phyloP scores from a whole-genome alignment of 495 filamentous ascomycete species.

The Neurospora sublineolata region DNA sequence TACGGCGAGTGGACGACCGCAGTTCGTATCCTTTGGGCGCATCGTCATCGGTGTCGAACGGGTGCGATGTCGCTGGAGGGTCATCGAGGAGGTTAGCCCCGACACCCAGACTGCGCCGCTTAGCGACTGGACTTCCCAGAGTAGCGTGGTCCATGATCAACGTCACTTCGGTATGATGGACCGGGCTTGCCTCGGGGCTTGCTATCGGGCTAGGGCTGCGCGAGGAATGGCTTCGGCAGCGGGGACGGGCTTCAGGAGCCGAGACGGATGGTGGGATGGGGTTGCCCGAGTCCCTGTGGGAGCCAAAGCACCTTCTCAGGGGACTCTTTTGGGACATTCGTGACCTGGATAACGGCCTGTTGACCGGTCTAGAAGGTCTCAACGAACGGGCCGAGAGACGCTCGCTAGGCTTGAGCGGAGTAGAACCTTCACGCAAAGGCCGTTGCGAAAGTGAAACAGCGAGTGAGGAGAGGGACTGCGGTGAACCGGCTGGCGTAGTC shows the following conservation, averaged over 20 bases:
- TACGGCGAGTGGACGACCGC: constrained; percentile 16
- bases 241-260: constrained; percentile 19
- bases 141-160: constrained; percentile 73
- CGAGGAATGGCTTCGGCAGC: neutral
- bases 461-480: constrained; percentile 11
- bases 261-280: constrained; percentile 35
- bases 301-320: constrained; percentile 58
- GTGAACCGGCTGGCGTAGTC: neutral
- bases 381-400: constrained; percentile 44
- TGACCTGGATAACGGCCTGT: constrained; percentile 34
- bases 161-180: constrained; percentile 84
- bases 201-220: neutral
- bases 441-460: constrained; percentile 19
- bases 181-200: constrained; percentile 37
- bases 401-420: constrained; percentile 31
- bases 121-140: constrained; percentile 74
- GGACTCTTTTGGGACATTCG: constrained; percentile 65
- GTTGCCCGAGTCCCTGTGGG: constrained; percentile 63
- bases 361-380: constrained; percentile 28
- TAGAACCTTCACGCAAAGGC: constrained; percentile 19
- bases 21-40: constrained; percentile 32
- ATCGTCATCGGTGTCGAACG: constrained; percentile 35
- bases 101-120: constrained; percentile 61
- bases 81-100: constrained; percentile 64
- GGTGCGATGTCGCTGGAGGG: constrained; percentile 22